Evolutionary conservation across 2,329 filamentous ascomycete species (phyloP), one percentile per base, ranked within the genome.

Genomic region (Talaromyces albobiverticillius): DNA sequence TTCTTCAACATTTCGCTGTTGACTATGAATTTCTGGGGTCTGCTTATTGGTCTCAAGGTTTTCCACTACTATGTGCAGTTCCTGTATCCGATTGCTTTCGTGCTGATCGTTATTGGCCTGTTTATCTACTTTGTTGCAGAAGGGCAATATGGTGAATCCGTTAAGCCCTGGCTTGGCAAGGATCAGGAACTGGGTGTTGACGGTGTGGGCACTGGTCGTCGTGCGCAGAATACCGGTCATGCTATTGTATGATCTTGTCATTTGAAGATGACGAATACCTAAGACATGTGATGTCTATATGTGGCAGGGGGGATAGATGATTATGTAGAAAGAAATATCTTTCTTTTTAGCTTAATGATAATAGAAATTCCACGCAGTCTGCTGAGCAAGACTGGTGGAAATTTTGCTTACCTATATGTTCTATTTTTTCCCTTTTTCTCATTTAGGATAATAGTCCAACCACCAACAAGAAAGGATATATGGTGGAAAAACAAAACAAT

Each of bases 1-100:
- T 96, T 97, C 76, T 95, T 96, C 79, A 95, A 99, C 73, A 95
- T 97, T 66, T 93, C 88, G 7, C 78, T 99, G 60, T 79, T 99
- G 58, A 97, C 94, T 2, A 90, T 86, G 64, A 96, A 95, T 74
- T 97, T 97, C 76, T 97, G 94, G 94, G 92, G 92, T 61, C 87
- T 95, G 59, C 88, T 95, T 61, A 93, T 99, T 62, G 94, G 94
- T 48, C 84, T 95, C 62, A 82, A 86, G 68, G 89, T 97, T 43
- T 96, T 99, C 67, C 84, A 87, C 46, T 83, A 88, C 63, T 73
- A 73, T 38, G 84, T 97, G 55, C 89, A 96, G 74, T 96, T 84
- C 79, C 81, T 96, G 75, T 99, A 99, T 73, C 93, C 93, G 6
- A 89, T 96, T 67, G 93, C 94, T 14, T 97, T 99, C 70, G 90